Base-by-base conservation (phyloP, 2,329 filamentous ascomycete genomes). In the Xylaria hypoxylon region DNA sequence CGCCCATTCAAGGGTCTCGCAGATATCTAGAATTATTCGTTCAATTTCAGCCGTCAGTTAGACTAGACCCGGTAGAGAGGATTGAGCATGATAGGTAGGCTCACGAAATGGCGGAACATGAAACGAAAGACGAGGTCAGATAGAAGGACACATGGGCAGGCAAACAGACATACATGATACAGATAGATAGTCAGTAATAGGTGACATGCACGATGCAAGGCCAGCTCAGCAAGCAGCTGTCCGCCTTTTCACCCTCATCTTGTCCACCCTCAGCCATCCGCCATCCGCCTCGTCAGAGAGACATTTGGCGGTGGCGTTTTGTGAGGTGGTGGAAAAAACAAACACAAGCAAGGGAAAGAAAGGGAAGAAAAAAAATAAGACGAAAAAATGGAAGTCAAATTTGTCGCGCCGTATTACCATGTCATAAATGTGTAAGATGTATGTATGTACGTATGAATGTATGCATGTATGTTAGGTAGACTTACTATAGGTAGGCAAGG, bases 191-290 rank as follows among this genome's bases (percentile, higher is more conserved):
- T 8, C 33, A 69, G 64, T 63, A 60, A 68, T 65, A 70, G 62
- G 67, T 70, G 68, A 67, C 67, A 73, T 72, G 72, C 71, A 70
- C 68, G 64, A 75, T 75, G 73, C 73, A 75, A 65, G 70, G 73
- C 73, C 72, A 75, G 64, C 73, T 63, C 65, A 70, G 65, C 68
- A 70, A 61, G 62, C 50, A 58, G 40, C 58, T 68, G 59, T 65
- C 66, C 68, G 65, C 65, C 65, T 58, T 55, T 69, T 59, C 38
- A 56, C 58, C 19, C 48, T 57, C 55, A 40, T 62, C 33, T 57
- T 35, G 33, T 52, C 50, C 33, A n/a, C 17, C 44, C n/a, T 42
- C 51, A 22, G 52, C 35, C 52, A 55, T 55, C 52, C 35, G 35
- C 33, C 52, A 55, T 42, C 35, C 31, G 61, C 51, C 59, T 63